Evolutionary conservation across 2,329 filamentous ascomycete species (phyloP).

Genomic region (Pestalotiopsis sp.): DNA sequence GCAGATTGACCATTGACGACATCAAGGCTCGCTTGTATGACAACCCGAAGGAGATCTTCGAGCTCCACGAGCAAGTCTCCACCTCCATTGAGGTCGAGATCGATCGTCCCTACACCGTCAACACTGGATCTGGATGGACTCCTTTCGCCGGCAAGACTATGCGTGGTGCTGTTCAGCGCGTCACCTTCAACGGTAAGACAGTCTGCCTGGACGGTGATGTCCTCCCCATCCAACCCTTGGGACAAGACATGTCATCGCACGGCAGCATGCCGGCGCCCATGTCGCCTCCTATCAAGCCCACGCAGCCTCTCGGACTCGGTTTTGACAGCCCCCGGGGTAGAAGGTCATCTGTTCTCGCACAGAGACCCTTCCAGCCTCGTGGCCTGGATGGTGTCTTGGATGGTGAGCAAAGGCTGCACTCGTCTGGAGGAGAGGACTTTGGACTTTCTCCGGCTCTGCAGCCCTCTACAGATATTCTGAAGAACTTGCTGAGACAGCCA

Average conservation of each 20-base stretch:
- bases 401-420: slow-evolving; percentile 24
- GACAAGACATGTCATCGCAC: slow-evolving; percentile 78
- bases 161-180: slow-evolving; percentile 71
- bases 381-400: slow-evolving; percentile 37
- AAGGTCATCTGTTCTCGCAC: slow-evolving; percentile 35
- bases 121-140: slow-evolving; percentile 61
- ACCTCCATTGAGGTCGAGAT: slow-evolving; percentile 76
- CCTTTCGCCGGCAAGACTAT: slow-evolving; percentile 72
- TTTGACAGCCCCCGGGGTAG: slow-evolving; percentile 37
- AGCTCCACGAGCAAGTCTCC: slow-evolving; percentile 78
- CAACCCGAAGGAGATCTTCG: slow-evolving; percentile 80
- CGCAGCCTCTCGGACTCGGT: slow-evolving; percentile 36
- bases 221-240: slow-evolving; percentile 56
- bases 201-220: slow-evolving; percentile 74
- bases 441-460: slow-evolving; percentile 48
- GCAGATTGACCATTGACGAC: slow-evolving; percentile 73
- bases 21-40: slow-evolving; percentile 72
- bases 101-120: slow-evolving; percentile 68
- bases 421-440: slow-evolving; percentile 44
- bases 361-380: slow-evolving; percentile 37
- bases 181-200: slow-evolving; percentile 75
- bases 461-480: slow-evolving; percentile 62
- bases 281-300: slow-evolving; percentile 61
- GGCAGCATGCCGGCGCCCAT: slow-evolving; percentile 47
- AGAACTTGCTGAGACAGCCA: slow-evolving; percentile 70